Evolutionary conservation across 2,329 filamentous ascomycete species (phyloP).

Genomic region (Kalaharituber pfeilii): DNA sequence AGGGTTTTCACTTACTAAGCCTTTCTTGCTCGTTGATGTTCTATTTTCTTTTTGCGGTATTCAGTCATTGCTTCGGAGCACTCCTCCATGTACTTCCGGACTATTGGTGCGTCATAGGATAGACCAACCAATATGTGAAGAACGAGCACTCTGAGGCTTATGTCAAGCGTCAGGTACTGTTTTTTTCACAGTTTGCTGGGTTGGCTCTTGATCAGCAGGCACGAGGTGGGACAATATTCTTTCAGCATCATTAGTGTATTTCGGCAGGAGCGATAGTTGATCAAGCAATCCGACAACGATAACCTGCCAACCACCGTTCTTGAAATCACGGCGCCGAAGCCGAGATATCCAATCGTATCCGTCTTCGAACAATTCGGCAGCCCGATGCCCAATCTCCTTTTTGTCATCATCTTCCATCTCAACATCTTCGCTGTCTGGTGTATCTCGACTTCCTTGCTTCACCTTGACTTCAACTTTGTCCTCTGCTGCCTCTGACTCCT

Average conservation of each 20-base stretch:
- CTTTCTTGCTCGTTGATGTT: slow-evolving; percentile 65
- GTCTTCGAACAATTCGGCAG: slow-evolving; percentile 53
- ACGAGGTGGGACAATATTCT: slow-evolving; percentile 65
- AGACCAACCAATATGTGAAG: slow-evolving; percentile 76
- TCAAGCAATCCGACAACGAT: slow-evolving; percentile 76
- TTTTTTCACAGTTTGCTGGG: slow-evolving; percentile 51
- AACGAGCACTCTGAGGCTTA: slow-evolving; percentile 64
- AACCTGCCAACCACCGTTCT: slow-evolving; percentile 75
- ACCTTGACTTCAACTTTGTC: slow-evolving; percentile 5
- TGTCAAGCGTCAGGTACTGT: slow-evolving; percentile 58
- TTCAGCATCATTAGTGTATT: slow-evolving; percentile 55
- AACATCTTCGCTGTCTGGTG: not conserved
- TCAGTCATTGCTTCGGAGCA: slow-evolving; percentile 89
- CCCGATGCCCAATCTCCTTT: slow-evolving; percentile 40
- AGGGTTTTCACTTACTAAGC: slow-evolving; percentile 33
- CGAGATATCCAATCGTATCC: slow-evolving; percentile 73
- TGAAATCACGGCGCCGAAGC: slow-evolving; percentile 66
- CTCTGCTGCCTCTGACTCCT: slow-evolving; percentile 27
- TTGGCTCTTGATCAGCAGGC: slow-evolving; percentile 58
- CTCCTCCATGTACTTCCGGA: slow-evolving; percentile 77
- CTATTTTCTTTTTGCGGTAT: slow-evolving; percentile 89
- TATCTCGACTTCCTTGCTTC: slow-evolving; percentile 6
- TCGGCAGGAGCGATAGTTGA: slow-evolving; percentile 61
- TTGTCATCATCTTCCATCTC: slow-evolving; percentile 1
- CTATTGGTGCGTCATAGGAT: slow-evolving; percentile 66